Percentiles rank a stretch among this genome's conserved stretches.
These are phyloP conservation scores for Colletotrichum lindemuthianum DNA, from an alignment of 2,329 filamentous ascomycete genomes.

Conservation along the genomic window DNA sequence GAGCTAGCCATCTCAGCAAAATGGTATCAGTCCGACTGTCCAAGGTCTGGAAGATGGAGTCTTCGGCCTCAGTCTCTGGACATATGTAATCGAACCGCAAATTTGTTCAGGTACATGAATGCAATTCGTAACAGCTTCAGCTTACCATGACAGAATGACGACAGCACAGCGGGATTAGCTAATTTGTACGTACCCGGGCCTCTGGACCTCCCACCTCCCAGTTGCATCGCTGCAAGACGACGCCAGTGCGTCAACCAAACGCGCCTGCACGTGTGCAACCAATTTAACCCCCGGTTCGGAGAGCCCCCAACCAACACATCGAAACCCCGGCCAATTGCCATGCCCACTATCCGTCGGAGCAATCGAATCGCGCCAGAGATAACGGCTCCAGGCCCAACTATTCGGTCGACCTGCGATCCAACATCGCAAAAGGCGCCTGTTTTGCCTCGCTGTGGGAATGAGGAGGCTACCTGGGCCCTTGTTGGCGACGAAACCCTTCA, in stretches of 20 bases:
- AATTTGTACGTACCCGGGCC: conserved; percentile 22
- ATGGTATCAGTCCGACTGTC: too few species aligned
- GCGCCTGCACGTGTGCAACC: conserved; percentile 32
- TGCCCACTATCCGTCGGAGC: conserved; percentile 27
- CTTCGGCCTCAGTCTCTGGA: too few species aligned
- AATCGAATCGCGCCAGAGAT: conserved; percentile 21
- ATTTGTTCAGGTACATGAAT: too few species aligned
- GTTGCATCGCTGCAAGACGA: conserved; percentile 23
- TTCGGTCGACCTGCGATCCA: conserved; percentile 37
- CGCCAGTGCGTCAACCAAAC: conserved; percentile 31
- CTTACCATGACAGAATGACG: too few species aligned
- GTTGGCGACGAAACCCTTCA: conserved; percentile 44
- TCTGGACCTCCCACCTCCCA: conserved; percentile 21
- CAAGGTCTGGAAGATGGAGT: too few species aligned
- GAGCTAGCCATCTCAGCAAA: too few species aligned
- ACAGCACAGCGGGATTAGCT: neutral
- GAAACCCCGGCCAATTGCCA: conserved; percentile 14
- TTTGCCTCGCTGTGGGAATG: conserved; percentile 53
- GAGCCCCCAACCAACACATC: conserved; percentile 32
- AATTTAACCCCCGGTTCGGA: conserved; percentile 36
- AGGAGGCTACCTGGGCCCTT: conserved; percentile 52
- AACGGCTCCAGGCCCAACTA: conserved; percentile 35
- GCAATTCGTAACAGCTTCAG: too few species aligned
- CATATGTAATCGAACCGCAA: too few species aligned
- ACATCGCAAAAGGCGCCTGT: conserved; percentile 37